A percentile compares a stretch with the other conserved stretches of the same genome.
Evolutionary conservation across 495 filamentous ascomycete genomes (phyloP).

Genomic region (Viridothelium virens): DNA sequence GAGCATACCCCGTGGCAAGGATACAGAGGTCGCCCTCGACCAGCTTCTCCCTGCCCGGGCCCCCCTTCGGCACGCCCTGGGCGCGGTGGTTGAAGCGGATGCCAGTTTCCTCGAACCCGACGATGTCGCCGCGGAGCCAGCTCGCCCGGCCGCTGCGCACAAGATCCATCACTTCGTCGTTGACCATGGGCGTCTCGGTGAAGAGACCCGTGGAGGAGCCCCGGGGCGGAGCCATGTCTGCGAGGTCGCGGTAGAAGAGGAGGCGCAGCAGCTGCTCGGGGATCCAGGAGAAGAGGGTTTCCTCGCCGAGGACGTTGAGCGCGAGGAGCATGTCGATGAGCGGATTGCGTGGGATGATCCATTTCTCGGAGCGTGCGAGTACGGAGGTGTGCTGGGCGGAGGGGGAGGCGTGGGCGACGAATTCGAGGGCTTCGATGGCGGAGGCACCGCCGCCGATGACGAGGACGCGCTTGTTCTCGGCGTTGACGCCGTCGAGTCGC

Average conservation of each 20-base stretch:
- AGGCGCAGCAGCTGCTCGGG: slow-evolving; percentile 65
- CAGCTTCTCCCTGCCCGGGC: slow-evolving; percentile 55
- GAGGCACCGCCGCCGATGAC: slow-evolving; percentile 74
- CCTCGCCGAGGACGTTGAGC: slow-evolving; percentile 70
- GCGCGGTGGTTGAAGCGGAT: slow-evolving; percentile 62
- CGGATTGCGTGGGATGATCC: slow-evolving; percentile 78
- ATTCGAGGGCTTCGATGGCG: slow-evolving; percentile 78
- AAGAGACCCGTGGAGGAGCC: slow-evolving; percentile 56
- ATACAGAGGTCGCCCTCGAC: slow-evolving; percentile 69
- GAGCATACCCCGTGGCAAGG: slow-evolving; percentile 74
- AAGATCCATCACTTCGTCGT: slow-evolving; percentile 68
- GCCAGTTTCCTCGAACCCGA: slow-evolving; percentile 54
- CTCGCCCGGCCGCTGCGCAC: slow-evolving; percentile 66
- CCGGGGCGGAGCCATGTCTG: slow-evolving; percentile 58
- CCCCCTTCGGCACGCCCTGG: slow-evolving; percentile 64
- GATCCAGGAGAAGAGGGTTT: slow-evolving; percentile 67
- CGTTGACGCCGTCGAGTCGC: slow-evolving; percentile 61
- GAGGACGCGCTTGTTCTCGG: slow-evolving; percentile 62
- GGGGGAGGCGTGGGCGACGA: slow-evolving; percentile 59
- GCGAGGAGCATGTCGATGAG: slow-evolving; percentile 65
- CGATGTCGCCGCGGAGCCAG: slow-evolving; percentile 75
- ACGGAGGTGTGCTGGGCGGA: slow-evolving; percentile 61
- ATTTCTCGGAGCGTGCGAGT: slow-evolving; percentile 73
- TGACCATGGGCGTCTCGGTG: slow-evolving; percentile 80
- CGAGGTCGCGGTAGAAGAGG: slow-evolving; percentile 80